Base-by-base conservation (phyloP, 2,329 filamentous ascomycete species). In the Setomelanomma holmii region DNA sequence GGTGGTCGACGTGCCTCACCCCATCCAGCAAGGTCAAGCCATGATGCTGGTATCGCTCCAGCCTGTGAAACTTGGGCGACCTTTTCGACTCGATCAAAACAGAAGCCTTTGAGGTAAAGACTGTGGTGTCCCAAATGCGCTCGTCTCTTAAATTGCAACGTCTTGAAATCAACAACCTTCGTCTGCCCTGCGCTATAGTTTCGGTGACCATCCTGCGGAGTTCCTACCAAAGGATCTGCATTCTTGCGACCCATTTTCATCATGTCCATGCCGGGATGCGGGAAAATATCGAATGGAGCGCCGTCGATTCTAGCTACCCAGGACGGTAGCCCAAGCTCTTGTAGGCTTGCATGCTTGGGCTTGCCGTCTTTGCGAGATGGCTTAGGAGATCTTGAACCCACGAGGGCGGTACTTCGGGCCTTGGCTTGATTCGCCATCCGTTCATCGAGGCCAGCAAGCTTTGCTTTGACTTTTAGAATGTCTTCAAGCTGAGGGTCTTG, bases 91-190 rank as follows among this genome's bases (percentile, higher is more conserved):
- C 17, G 33, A 20, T 68, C 66, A 2, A 76, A 44, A 0, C 56
- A 21, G 47, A 76, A 75, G 1, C 72, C 74, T 39, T 62, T 53
- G 2, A 70, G 58, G 35, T 63, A 71, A 12, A 76, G 53, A 44
- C 70, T 74, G 49, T 67, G 60, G 27, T 51, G 33, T 22, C 44
- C 23, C 3, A 44, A 27, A 10, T 44, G 5, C 6, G 21, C 41
- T n/a, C 41, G 33, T 30, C 39, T 55, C 21, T 34, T 33, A 22
- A 53, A 53, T 21, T 43, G 49, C 16, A 56, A 27, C 4, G 27
- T 33, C 17, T 41, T 34, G 4, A 38, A 7, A 33, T 47, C 44
- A 21, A 49, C 45, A 6, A 38, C 39, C 22, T 51, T 59, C 22
- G 45, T 44, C 10, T 42, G 34, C 2, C 41, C 56, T 3, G 51